Conservation (phyloP, 768 basidiomycete species). For the Agaricus bisporus region DNA sequence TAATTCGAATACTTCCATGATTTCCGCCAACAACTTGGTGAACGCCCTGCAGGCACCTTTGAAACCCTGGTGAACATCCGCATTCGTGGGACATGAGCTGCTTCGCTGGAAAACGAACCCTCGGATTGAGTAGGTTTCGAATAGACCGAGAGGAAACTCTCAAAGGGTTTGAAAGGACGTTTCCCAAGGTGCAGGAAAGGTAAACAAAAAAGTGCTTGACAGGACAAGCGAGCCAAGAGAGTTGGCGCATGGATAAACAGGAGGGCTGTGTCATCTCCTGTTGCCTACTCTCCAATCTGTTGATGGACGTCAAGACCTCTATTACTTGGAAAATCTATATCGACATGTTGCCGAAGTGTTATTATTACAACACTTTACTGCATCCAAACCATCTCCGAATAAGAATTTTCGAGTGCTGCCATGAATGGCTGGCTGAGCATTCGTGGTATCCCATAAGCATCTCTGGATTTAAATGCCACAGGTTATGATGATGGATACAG, state of each 20-base stretch:
- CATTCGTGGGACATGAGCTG: conserved; percentile 25
- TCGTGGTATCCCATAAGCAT: no score
- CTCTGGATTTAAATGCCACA: no score
- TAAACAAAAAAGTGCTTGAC: neutral
- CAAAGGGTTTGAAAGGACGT: conserved; percentile 3
- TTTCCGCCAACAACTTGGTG: conserved; percentile 27
- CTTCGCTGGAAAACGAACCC: conserved; percentile 31
- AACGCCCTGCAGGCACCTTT: conserved; percentile 35
- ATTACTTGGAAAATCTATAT: neutral
- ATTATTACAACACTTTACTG: neutral
- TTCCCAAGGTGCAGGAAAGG: neutral
- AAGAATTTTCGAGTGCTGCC: neutral
- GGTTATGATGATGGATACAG: no score
- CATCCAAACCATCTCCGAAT: neutral
- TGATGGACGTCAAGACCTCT: neutral
- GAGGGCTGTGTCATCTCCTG: conserved; percentile 8
- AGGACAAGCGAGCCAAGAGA: neutral
- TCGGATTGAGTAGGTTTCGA: conserved; percentile 14
- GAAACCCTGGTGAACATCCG: conserved; percentile 34
- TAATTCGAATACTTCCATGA: conserved; percentile 35
- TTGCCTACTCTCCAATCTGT: no score
- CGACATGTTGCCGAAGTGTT: neutral
- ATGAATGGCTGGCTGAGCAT: no score
- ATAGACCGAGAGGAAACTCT: neutral
- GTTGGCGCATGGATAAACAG: neutral